phyloP scores from a whole-genome alignment of 345 rosid species.

The Ceriops zippeliana region DNA sequence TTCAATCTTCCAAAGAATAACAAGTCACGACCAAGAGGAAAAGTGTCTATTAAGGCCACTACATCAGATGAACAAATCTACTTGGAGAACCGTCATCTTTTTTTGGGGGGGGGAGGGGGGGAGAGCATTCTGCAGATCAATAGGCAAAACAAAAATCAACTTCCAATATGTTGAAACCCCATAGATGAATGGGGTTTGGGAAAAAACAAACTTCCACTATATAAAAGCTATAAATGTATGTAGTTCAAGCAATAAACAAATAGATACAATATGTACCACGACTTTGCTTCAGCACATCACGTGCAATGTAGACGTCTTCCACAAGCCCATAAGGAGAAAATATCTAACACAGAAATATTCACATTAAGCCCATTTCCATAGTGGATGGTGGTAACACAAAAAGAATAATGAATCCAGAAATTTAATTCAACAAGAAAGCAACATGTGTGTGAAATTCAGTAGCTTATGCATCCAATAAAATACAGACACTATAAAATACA shows the following conservation, averaged over 20 bases:
- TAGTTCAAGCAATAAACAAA: conserved; percentile 4
- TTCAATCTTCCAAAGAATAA: not conserved
- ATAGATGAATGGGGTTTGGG: not conserved
- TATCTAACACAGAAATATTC: conserved; percentile 43
- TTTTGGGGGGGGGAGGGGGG: too few species aligned
- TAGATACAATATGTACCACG: conserved; percentile 47
- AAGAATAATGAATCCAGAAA: not conserved
- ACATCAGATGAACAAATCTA: too few species aligned
- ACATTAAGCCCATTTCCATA: conserved; percentile 11
- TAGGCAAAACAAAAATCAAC: too few species aligned
- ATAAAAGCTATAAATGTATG: not conserved
- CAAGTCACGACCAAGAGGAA: not conserved
- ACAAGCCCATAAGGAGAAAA: conserved; percentile 66
- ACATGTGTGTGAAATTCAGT: not conserved
- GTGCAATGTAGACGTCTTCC: conserved; percentile 66
- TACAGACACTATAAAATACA: not conserved
- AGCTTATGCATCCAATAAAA: not conserved
- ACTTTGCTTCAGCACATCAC: conserved; percentile 60
- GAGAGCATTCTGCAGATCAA: too few species aligned
- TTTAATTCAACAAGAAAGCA: not conserved
- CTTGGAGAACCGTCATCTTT: too few species aligned
- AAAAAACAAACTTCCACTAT: conserved; percentile 7
- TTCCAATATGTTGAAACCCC: too few species aligned
- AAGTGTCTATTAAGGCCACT: not conserved
- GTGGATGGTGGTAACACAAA: not conserved